phyloP scores from a whole-genome alignment of 352 stramenopile species.

The Poterioochromonas sp. region DNA sequence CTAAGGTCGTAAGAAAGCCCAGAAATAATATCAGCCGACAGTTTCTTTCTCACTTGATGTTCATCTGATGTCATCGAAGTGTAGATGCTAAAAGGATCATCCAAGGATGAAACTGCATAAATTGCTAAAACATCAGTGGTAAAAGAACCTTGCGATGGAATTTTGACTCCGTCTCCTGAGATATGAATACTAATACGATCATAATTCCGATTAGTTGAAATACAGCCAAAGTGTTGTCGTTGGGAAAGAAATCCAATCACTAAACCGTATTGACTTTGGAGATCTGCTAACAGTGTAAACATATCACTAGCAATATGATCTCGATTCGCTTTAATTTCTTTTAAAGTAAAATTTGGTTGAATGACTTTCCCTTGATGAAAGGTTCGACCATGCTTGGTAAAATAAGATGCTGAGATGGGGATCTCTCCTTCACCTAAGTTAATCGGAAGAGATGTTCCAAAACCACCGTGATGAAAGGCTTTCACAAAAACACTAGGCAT shows the following conservation, averaged over 20 bases:
- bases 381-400: not conserved
- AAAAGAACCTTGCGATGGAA: constrained; percentile 47
- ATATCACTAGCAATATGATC: constrained; percentile 33
- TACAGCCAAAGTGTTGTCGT: constrained; percentile 53
- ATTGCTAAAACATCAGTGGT: constrained; percentile 58
- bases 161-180: constrained; percentile 30
- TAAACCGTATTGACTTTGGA: constrained; percentile 35
- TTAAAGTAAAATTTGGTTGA: not conserved
- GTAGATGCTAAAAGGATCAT: constrained; percentile 50
- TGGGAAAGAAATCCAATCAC: constrained; percentile 59
- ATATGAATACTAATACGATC: constrained; percentile 33
- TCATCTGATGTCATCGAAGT: constrained; percentile 43
- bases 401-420: not conserved
- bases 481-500: constrained; percentile 31
- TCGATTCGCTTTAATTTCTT: not conserved
- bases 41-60: not conserved
- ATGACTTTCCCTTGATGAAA: not conserved
- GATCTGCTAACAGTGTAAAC: constrained; percentile 34
- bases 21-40: not conserved
- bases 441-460: not conserved
- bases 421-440: constrained; percentile 19
- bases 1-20: not conserved
- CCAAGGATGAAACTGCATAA: constrained; percentile 50
- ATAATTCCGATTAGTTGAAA: constrained; percentile 34
- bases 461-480: constrained; percentile 32